Conservation (phyloP, 1,284 basidiomycete genomes). For the Malassezia restricta region DNA sequence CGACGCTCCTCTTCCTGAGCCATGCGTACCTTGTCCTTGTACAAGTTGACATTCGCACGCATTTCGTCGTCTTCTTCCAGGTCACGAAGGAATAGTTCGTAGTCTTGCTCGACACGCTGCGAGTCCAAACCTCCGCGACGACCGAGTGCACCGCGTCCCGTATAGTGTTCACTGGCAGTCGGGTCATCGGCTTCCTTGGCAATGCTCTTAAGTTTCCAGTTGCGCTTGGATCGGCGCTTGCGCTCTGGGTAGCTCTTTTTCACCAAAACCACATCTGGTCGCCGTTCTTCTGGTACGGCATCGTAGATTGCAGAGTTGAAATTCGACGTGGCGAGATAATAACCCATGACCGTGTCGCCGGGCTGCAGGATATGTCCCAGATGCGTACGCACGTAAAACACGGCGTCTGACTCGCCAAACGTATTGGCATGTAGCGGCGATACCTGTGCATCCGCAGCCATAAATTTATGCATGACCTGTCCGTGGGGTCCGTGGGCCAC, state of each 20-base stretch:
- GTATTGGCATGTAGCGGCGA: constrained; percentile 67
- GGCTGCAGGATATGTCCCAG: constrained; percentile 88
- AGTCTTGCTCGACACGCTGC: constrained; percentile 89
- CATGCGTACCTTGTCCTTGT: constrained; percentile 53
- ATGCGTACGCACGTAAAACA: constrained; percentile 91
- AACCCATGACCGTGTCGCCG: constrained; percentile 83
- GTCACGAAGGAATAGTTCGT: constrained; percentile 87
- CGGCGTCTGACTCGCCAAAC: constrained; percentile 55
- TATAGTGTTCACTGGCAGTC: constrained; percentile 25
- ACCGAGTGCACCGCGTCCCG: constrained; percentile 70
- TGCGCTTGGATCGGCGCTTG: constrained; percentile 73
- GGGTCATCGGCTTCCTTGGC: constrained; percentile 72
- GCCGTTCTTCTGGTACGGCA: constrained; percentile 54
- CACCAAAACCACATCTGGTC: constrained; percentile 85
- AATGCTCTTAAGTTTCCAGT: constrained; percentile 82
- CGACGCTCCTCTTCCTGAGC: constrained; percentile 27
- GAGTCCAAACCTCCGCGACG: constrained; percentile 78
- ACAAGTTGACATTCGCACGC: constrained; percentile 75
- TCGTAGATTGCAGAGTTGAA: constrained; percentile 84
- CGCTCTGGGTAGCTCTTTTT: constrained; percentile 92
- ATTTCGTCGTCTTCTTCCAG: constrained; percentile 93
- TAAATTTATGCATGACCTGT: constrained; percentile 20
- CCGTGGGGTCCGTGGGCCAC: constrained; percentile 30
- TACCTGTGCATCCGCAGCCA: constrained; percentile 76
- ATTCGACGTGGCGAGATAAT: constrained; percentile 75